Conservation (phyloP, 306 rosid species). For the Adenanthera pavonina region DNA sequence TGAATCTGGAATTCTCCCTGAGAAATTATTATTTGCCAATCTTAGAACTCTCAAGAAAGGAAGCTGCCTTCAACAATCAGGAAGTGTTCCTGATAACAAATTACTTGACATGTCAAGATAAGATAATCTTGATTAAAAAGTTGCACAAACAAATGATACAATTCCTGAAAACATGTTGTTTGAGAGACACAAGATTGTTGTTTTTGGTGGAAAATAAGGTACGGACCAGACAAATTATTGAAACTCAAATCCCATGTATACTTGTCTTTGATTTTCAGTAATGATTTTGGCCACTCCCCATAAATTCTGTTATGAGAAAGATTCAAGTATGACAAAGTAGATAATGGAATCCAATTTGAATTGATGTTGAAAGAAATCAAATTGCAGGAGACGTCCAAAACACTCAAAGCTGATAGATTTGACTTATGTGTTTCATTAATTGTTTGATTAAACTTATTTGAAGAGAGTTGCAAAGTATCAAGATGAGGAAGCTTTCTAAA, state of each 20-base stretch:
- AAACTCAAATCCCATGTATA: conserved; percentile 36
- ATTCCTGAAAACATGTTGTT: too few relatives aligned
- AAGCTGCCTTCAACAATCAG: conserved; percentile 40
- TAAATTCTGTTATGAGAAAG: conserved; percentile 34
- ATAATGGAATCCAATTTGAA: conserved; percentile 34
- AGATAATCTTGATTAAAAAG: accelerated
- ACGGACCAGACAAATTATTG: conserved; percentile 31
- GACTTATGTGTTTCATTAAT: conserved; percentile 39
- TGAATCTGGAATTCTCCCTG: conserved; percentile 27
- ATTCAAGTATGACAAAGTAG: background rate
- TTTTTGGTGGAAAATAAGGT: background rate
- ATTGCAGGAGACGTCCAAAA: background rate
- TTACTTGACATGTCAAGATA: conserved; percentile 25
- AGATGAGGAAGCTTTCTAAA: conserved; percentile 38
- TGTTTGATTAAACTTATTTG: conserved; percentile 24
- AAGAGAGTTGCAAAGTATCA: accelerated
- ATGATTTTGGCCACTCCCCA: conserved; percentile 29
- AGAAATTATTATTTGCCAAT: conserved; percentile 32
- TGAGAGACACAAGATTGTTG: background rate
- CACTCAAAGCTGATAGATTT: background rate
- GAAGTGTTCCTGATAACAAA: conserved; percentile 17
- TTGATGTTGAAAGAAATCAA: conserved; percentile 41
- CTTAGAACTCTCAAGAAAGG: too few relatives aligned
- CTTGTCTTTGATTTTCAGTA: background rate
- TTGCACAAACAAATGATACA: conserved; percentile 19